phyloP scores from a whole-genome alignment of 805 yeast genomes.

The Ogataea siamensis region DNA sequence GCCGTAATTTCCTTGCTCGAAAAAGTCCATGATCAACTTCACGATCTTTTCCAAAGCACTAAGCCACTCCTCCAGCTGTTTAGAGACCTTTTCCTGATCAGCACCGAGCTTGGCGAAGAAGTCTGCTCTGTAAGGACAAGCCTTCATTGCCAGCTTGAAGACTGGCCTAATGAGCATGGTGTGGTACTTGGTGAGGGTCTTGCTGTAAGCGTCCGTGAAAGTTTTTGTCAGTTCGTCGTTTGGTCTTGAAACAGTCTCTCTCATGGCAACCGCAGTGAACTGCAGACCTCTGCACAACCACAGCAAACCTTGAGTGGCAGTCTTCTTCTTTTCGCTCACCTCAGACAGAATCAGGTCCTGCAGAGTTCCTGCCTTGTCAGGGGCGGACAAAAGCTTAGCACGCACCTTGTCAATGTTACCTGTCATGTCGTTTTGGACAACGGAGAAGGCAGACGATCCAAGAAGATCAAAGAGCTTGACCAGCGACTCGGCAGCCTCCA shows the following conservation, averaged over 20 bases:
- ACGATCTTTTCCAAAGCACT: slow-evolving; percentile 75
- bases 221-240: slow-evolving; percentile 66
- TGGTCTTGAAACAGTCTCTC: slow-evolving; percentile 69
- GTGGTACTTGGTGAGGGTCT: slow-evolving; percentile 80
- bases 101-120: slow-evolving; percentile 80
- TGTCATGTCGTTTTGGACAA: slow-evolving; percentile 83
- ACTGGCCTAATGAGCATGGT: slow-evolving; percentile 79
- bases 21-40: slow-evolving; percentile 67
- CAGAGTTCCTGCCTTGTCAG: slow-evolving; percentile 61
- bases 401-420: slow-evolving; percentile 82
- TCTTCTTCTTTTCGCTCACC: slow-evolving; percentile 61
- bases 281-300: slow-evolving; percentile 86
- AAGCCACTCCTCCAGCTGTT: slow-evolving; percentile 72
- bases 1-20: slow-evolving; percentile 78
- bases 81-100: slow-evolving; percentile 63
- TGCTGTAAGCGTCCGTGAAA: slow-evolving; percentile 80
- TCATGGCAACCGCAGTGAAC: slow-evolving; percentile 87
- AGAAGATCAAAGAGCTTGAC: slow-evolving; percentile 80
- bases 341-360: slow-evolving; percentile 78
- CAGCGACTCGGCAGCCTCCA: slow-evolving; percentile 81
- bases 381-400: slow-evolving; percentile 61
- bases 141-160: slow-evolving; percentile 91
- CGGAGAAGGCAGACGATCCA: slow-evolving; percentile 81
- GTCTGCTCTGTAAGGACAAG: slow-evolving; percentile 87
- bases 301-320: slow-evolving; percentile 86